These are phyloP conservation scores for Epithemia pelagica DNA, from an alignment of 108 stramenopile species.

Conservation along the genomic window DNA sequence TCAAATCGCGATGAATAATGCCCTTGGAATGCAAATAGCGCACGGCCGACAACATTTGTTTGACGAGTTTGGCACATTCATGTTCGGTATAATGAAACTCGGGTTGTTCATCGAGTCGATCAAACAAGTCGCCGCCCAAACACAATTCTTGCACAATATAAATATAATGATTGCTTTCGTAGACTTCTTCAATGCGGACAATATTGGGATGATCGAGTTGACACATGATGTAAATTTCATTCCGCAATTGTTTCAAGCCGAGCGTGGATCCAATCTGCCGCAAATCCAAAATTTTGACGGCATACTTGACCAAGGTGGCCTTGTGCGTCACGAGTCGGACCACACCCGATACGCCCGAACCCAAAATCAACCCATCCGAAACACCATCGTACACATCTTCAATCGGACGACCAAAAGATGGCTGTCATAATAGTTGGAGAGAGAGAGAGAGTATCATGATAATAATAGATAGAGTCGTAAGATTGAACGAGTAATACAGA, in stretches of 20 bases:
- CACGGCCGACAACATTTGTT: conserved; percentile 86
- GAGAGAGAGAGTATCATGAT: not conserved
- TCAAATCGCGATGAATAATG: conserved; percentile 19
- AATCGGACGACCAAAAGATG: conserved; percentile 62
- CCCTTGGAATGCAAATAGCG: conserved; percentile 86
- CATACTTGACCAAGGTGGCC: conserved; percentile 70
- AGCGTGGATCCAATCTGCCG: conserved; percentile 51
- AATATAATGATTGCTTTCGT: conserved; percentile 60
- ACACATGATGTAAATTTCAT: conserved; percentile 85
- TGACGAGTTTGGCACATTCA: conserved; percentile 62
- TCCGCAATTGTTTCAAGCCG: conserved; percentile 54
- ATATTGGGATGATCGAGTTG: conserved; percentile 88
- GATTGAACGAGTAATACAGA: not conserved
- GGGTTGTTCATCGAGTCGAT: conserved; percentile 74
- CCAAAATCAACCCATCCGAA: conserved; percentile 68
- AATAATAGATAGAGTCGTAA: not conserved
- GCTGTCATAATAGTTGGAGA: conserved; percentile 4
- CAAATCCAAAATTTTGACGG: conserved; percentile 73
- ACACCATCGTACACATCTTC: conserved; percentile 83
- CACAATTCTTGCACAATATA: conserved; percentile 76
- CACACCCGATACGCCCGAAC: conserved; percentile 72
- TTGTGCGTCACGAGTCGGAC: conserved; percentile 69
- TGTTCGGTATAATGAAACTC: conserved; percentile 79
- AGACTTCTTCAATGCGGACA: conserved; percentile 76
- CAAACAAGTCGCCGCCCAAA: conserved; percentile 77